Percentiles rank a stretch among this genome's conserved stretches.
Conservation (phyloP, 1,284 basidiomycete genomes). For the Sanghuangporus weigelae region DNA sequence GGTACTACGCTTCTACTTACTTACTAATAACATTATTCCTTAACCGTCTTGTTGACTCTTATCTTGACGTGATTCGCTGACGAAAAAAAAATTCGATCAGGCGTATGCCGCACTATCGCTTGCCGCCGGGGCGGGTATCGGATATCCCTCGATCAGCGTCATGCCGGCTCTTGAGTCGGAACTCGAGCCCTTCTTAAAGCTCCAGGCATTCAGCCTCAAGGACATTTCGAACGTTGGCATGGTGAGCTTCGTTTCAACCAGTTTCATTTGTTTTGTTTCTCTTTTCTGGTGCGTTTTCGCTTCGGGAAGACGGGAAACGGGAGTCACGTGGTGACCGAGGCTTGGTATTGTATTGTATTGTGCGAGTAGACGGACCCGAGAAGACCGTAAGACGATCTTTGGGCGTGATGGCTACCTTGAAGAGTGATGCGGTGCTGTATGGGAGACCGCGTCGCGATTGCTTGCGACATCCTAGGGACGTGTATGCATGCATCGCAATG, state of each 20-base stretch:
- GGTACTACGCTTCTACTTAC: not conserved
- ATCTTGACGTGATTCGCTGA: not conserved
- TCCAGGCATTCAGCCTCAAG: slow-evolving; percentile 19
- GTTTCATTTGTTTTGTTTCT: not conserved
- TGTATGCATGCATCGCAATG: not conserved
- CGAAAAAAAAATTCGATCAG: not conserved
- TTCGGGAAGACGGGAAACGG: not conserved
- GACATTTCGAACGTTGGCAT: not conserved
- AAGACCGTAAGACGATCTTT: not conserved
- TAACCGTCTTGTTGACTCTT: not conserved
- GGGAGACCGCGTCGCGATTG: not conserved
- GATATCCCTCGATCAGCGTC: slow-evolving; percentile 9
- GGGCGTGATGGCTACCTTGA: not conserved
- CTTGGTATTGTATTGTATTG: not conserved
- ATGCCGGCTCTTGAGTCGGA: slow-evolving; percentile 23
- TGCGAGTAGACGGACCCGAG: not conserved
- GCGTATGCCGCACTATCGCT: not conserved
- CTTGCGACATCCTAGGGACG: not conserved
- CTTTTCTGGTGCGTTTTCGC: not conserved
- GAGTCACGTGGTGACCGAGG: not conserved
- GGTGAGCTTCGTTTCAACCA: not conserved
- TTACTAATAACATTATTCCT: not conserved
- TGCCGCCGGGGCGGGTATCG: not conserved
- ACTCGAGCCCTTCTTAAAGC: slow-evolving; percentile 22
- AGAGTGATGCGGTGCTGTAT: not conserved